phyloP scores from a whole-genome alignment of 2,329 filamentous ascomycete species.

The Venturia carpophila region DNA sequence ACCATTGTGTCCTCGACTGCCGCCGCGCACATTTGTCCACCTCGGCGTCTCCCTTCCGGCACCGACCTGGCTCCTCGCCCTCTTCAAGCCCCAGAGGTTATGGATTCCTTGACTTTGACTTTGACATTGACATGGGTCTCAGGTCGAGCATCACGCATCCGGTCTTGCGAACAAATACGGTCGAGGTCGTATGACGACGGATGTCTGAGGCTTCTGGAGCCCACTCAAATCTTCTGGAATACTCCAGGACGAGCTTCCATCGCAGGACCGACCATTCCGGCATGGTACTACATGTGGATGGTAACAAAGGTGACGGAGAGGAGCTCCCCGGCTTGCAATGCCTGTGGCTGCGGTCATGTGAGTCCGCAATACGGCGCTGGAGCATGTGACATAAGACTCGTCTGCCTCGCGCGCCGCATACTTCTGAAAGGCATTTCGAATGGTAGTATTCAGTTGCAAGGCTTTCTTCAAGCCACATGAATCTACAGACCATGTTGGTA shows the following conservation, averaged over 20 bases:
- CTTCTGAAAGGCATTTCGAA: no score
- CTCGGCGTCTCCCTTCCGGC: neutral
- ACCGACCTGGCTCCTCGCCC: neutral
- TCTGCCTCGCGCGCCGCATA: neutral
- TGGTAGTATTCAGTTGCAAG: no score
- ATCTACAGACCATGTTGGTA: no score
- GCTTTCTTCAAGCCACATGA: no score
- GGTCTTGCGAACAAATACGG: neutral
- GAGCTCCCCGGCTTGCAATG: neutral
- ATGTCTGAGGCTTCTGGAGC: neutral
- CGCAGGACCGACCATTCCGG: neutral
- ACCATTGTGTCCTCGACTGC: slow-evolving; percentile 5
- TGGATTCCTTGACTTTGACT: neutral
- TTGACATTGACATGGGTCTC: no score
- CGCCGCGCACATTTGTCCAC: no score
- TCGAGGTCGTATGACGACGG: slow-evolving; percentile 3
- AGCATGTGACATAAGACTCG: neutral
- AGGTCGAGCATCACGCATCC: neutral
- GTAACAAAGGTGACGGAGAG: neutral
- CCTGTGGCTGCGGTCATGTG: neutral
- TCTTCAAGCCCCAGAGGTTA: neutral
- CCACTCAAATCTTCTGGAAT: neutral
- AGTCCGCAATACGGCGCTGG: neutral
- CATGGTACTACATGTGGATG: neutral
- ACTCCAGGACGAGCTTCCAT: neutral